phyloP scores from a whole-genome alignment of 306 rosid genomes.

The Prunus persica region Prunus_persica_NCBIv2 NC_034014.1:482501-483000 shows the following conservation, averaged over 20 bases:
- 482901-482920: not conserved
- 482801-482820: not conserved
- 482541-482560: conserved; percentile 1
- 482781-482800: not conserved
- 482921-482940: not conserved
- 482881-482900: not conserved
- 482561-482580: conserved; percentile 9
- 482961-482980: not conserved
- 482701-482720: conserved; percentile 22
- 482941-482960: not conserved
- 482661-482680: conserved; percentile 64
- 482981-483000: too few species aligned
- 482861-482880: not conserved
- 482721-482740: conserved; percentile 12
- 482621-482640: conserved; percentile 86
- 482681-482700: conserved; percentile 22
- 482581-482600: conserved; percentile 16
- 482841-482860: not conserved
- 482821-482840: not conserved
- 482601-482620: conserved; percentile 76
- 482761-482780: not conserved
- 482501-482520: not conserved
- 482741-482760: not conserved
- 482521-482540: not conserved
- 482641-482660: conserved; percentile 85